Evolutionary conservation across 2,329 filamentous ascomycete genomes (phyloP), one percentile per base, ranked within the genome.

Genomic region (Epichloe coenophiala): DNA sequence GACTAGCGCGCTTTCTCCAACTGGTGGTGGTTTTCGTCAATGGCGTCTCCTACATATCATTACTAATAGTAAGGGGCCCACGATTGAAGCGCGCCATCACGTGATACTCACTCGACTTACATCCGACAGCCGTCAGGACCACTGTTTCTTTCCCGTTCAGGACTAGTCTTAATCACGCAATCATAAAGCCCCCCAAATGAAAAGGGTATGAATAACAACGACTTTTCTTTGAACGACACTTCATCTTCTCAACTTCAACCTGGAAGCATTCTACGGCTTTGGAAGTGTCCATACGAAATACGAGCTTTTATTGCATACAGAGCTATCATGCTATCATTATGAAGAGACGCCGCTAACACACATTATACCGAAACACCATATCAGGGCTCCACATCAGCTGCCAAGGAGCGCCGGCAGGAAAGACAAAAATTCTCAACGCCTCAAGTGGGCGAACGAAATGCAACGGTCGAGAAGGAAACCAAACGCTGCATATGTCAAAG

Each of bases 131-230:
- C 48, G 41, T 33, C 37, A 31, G 49, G 12, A 17, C 45, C 42
- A 45, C 44, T 42, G 31, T 21, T 52, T 35, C 45, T 33, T 33
- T 13, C 52, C 51, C 15, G 6, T 55, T 57, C 53, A 46, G 58
- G 58, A 54, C 58, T 63, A 63, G 61, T 57, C 33, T 23, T 42
- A 62, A 63, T 62, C 61, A 63, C 61, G 61, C 61, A 56, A 63
- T 63, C 61, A 60, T 58, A 50, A 58, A 52, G 53, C 59, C 56
- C 56, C 55, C 52, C 50, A 55, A 50, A 49, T 40, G 50, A 44
- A 39, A 58, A 42, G 41, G 37, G 52, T 51, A 56, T 55, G 50
- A 38, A 51, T n/a, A 38, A 48, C 38, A 53, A 55, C 55, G 55
- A 56, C 56, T 53, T 49, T 48, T 40, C 19, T 52, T 49, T 46